These are phyloP conservation scores for Viridothelium virens DNA, from an alignment of 495 filamentous ascomycete genomes.

Conservation along the genomic window DNA sequence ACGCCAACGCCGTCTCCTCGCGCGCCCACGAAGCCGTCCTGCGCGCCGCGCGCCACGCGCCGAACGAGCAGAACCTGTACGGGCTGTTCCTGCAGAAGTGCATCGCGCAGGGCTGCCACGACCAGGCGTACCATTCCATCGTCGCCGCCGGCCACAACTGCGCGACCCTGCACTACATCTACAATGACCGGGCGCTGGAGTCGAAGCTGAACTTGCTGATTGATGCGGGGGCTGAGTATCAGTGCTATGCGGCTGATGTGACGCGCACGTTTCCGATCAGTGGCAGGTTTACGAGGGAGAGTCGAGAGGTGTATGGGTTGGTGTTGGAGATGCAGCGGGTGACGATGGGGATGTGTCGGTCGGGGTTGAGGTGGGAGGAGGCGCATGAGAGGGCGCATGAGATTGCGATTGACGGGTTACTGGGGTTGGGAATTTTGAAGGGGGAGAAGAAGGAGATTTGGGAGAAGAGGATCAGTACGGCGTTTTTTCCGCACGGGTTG, in stretches of 20 bases:
- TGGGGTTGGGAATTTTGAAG: conserved; percentile 66
- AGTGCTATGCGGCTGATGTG: conserved; percentile 78
- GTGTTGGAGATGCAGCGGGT: conserved; percentile 78
- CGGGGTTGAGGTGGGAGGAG: conserved; percentile 75
- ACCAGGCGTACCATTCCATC: conserved; percentile 81
- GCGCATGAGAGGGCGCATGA: conserved; percentile 72
- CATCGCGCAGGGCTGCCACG: conserved; percentile 61
- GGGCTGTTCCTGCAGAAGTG: conserved; percentile 68
- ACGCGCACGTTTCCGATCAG: conserved; percentile 78
- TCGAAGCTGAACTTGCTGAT: conserved; percentile 69
- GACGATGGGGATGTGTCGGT: conserved; percentile 65
- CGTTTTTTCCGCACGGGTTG: conserved; percentile 88
- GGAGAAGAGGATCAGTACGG: conserved; percentile 62
- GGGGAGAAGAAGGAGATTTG: conserved; percentile 63
- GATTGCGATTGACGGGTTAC: conserved; percentile 71
- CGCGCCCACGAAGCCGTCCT: conserved; percentile 66
- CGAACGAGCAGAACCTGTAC: conserved; percentile 77
- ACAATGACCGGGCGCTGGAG: conserved; percentile 60
- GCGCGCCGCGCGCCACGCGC: conserved; percentile 52
- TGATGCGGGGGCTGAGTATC: conserved; percentile 76
- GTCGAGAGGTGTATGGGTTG: conserved; percentile 71
- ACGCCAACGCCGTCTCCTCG: conserved; percentile 76
- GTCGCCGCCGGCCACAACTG: conserved; percentile 68
- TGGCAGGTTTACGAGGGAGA: conserved; percentile 66
- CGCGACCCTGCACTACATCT: conserved; percentile 80